phyloP scores from a whole-genome alignment of 2,329 filamentous ascomycete genomes.

The Aureobasidium sp. region DNA sequence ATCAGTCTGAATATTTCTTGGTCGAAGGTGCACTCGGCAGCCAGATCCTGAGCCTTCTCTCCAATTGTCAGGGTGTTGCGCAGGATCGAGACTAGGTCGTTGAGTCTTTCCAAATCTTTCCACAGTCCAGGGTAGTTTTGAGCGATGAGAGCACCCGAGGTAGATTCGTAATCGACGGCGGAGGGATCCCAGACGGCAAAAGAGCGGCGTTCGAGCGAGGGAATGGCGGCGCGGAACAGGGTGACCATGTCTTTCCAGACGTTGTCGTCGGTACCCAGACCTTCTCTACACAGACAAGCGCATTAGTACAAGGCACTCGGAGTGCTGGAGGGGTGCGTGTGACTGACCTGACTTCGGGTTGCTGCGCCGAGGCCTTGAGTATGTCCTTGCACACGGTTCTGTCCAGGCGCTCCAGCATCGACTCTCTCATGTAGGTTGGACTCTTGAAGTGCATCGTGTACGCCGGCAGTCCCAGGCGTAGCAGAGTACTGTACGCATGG shows the following conservation, averaged over 20 bases:
- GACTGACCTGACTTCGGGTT: conserved; percentile 43
- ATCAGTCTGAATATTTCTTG: conserved; percentile 53
- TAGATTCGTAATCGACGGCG: conserved; percentile 47
- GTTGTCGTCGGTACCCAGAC: conserved; percentile 46
- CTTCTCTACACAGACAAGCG: conserved; percentile 33
- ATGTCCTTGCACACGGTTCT: conserved; percentile 48
- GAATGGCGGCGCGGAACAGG: conserved; percentile 51
- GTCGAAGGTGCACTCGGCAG: conserved; percentile 50
- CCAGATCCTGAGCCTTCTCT: conserved; percentile 53
- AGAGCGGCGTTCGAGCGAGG: conserved; percentile 51
- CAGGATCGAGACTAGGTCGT: conserved; percentile 52
- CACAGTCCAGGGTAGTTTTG: conserved; percentile 49
- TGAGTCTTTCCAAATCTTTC: conserved; percentile 54
- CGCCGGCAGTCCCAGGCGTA: conserved; percentile 38
- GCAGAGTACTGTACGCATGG: conserved; percentile 33
- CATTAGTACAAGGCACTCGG: not conserved
- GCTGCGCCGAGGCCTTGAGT: conserved; percentile 48
- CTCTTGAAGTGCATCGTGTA: conserved; percentile 52
- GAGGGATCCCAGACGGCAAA: conserved; percentile 52
- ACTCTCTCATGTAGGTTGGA: conserved; percentile 50
- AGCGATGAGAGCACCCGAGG: conserved; percentile 53
- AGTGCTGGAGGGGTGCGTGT: not conserved
- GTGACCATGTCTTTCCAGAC: conserved; percentile 53
- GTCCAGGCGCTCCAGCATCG: conserved; percentile 49
- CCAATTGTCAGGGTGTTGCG: conserved; percentile 54